Evolutionary conservation across 371 early-diverging fungal genomes (phyloP).

Genomic region (Amoeboaphelidium protococcarum): DNA sequence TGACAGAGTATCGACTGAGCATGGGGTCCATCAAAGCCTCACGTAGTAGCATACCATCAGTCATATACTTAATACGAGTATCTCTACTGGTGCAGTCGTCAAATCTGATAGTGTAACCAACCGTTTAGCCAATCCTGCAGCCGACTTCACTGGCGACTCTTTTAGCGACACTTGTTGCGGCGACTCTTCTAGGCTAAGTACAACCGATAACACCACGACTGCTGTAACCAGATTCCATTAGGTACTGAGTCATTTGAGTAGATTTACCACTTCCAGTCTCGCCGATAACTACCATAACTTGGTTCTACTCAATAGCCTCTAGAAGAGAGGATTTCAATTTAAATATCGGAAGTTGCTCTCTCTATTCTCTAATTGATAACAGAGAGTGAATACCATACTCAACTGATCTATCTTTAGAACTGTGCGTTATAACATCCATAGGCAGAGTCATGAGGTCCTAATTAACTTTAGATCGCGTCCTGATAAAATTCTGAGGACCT

Average conservation of each 20-base stretch:
- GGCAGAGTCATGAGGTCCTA: too few species aligned
- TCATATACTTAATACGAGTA: slow-evolving; percentile 94
- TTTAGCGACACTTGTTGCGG: slow-evolving; percentile 96
- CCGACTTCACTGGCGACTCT: slow-evolving; percentile 96
- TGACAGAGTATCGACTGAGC: slow-evolving; percentile 62
- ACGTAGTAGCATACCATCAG: slow-evolving; percentile 95
- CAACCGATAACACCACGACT: slow-evolving; percentile 72
- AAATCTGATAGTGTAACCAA: slow-evolving; percentile 96
- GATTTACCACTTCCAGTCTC: slow-evolving; percentile 99
- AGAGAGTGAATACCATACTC: slow-evolving; percentile 73
- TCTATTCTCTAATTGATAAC: slow-evolving; percentile 67
- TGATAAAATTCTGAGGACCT: too few species aligned
- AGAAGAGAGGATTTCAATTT: slow-evolving; percentile 49
- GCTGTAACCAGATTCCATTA: slow-evolving; percentile 76
- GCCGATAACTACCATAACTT: slow-evolving; percentile 74
- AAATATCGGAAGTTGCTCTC: slow-evolving; percentile 64
- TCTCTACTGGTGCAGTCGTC: slow-evolving; percentile 84
- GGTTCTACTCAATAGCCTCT: slow-evolving; percentile 58
- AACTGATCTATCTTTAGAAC: too few species aligned
- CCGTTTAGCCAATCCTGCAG: slow-evolving; percentile 72
- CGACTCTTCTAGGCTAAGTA: slow-evolving; percentile 98
- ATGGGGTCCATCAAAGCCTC: slow-evolving; percentile 74
- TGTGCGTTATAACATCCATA: too few species aligned
- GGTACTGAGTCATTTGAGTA: slow-evolving; percentile 97
- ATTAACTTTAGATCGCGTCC: too few species aligned